Evolutionary conservation across 2,329 filamentous ascomycete genomes (phyloP).

Genomic region (Uncinocarpus reesii): DNA sequence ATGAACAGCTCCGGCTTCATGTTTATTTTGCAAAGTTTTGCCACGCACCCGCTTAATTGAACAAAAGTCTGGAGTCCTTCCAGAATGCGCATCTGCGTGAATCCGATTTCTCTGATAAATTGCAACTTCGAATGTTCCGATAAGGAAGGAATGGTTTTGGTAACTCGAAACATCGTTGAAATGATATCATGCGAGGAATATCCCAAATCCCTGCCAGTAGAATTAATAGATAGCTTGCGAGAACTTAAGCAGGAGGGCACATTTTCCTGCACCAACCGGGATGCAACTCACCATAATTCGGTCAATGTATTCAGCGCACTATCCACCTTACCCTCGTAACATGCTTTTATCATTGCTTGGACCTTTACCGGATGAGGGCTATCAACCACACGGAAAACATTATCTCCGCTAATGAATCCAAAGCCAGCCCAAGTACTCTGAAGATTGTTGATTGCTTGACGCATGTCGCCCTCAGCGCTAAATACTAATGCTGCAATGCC

Average conservation of each 20-base stretch:
- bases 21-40: constrained; percentile 84
- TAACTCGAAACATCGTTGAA: constrained; percentile 97
- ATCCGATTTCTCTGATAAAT: constrained; percentile 97
- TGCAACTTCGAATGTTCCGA: constrained; percentile 93
- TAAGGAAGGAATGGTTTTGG: constrained; percentile 83
- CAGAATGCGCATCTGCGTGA: constrained; percentile 98
- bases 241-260: no score
- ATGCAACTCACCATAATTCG: constrained; percentile 65
- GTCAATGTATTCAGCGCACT: constrained; percentile 73
- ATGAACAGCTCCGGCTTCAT: constrained; percentile 87
- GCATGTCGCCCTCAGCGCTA: constrained; percentile 95
- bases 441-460: constrained; percentile 96
- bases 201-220: constrained; percentile 59
- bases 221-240: no score
- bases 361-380: constrained; percentile 96
- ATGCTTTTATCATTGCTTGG: constrained; percentile 96
- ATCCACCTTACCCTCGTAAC: constrained; percentile 85
- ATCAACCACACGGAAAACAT: constrained; percentile 96
- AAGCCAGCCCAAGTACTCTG: constrained; percentile 90
- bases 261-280: no score
- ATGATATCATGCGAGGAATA: constrained; percentile 99
- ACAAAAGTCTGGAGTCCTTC: constrained; percentile 92
- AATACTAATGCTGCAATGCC: constrained; percentile 94
- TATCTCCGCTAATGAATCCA: constrained; percentile 92
- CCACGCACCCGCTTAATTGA: constrained; percentile 85